Percentiles rank a stretch among this genome's conserved stretches.
These are phyloP conservation scores for Peronospora belbahrii DNA, from an alignment of 352 stramenopile species.

Conservation along the genomic window DNA sequence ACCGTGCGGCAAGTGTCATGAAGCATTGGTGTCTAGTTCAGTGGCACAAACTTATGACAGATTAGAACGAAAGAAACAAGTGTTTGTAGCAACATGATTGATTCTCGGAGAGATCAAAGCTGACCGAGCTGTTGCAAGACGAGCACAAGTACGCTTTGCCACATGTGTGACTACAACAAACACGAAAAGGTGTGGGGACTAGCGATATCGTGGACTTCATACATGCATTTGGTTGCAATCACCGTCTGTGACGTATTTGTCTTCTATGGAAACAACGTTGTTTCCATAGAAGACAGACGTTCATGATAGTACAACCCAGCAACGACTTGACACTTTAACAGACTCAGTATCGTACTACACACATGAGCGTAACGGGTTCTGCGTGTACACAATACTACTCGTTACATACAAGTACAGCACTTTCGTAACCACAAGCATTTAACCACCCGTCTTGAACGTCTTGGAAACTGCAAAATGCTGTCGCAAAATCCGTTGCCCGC, in stretches of 20 bases:
- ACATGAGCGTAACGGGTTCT: neutral
- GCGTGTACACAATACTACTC: neutral
- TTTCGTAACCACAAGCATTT: neutral
- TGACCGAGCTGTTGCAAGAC: conserved; percentile 46
- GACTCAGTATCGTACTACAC: neutral
- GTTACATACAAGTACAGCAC: neutral
- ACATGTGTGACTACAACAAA: conserved; percentile 44
- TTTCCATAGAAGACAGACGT: no score
- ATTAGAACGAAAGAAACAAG: conserved; percentile 37
- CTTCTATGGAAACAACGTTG: no score
- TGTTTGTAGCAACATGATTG: conserved; percentile 51
- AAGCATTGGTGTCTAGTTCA: conserved; percentile 33
- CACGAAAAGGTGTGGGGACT: conserved; percentile 23
- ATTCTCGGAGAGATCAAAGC: conserved; percentile 26
- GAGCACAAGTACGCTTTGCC: conserved; percentile 71
- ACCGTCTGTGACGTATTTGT: no score
- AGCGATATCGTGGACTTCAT: conserved; percentile 42
- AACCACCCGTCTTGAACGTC: neutral
- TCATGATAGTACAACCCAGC: neutral
- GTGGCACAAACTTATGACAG: conserved; percentile 39
- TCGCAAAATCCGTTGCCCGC: neutral
- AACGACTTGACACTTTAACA: neutral
- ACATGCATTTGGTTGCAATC: conserved; percentile 62
- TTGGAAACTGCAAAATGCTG: neutral
- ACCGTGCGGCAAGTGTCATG: conserved; percentile 28